A percentile compares a stretch with the other conserved stretches of the same genome.
Evolutionary conservation across 148 eudicot genomes (phyloP).

Genomic region (Heliamphora exappendiculata): DNA sequence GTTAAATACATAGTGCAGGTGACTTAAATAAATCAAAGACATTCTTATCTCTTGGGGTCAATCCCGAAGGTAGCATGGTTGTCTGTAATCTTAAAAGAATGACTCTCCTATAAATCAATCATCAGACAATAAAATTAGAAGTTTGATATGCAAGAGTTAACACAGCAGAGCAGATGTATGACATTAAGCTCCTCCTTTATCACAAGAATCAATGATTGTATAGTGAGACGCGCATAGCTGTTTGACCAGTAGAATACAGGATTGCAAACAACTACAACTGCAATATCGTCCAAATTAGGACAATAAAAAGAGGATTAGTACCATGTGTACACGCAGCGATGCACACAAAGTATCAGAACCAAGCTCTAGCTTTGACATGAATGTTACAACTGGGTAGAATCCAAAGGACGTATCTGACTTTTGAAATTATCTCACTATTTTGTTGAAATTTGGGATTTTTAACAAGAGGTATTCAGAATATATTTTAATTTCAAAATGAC

Average conservation of each 20-base stretch:
- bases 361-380: background rate
- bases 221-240: background rate
- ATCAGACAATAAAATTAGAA: slow-evolving; percentile 26
- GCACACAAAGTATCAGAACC: background rate
- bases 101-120: slow-evolving; percentile 26
- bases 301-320: background rate
- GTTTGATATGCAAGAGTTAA: slow-evolving; percentile 10
- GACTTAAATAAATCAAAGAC: slow-evolving; percentile 14
- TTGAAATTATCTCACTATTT: background rate
- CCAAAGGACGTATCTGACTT: background rate
- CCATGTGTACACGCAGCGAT: background rate
- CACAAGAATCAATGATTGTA: background rate
- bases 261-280: background rate
- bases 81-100: slow-evolving; percentile 27
- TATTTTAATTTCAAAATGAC: background rate
- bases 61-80: slow-evolving; percentile 24
- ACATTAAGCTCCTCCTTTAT: background rate
- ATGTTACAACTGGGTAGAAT: no score
- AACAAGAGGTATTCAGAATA: background rate
- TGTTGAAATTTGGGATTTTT: background rate
- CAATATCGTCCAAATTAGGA: background rate
- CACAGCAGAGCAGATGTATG: slow-evolving; percentile 3
- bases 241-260: background rate
- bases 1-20: background rate
- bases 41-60: slow-evolving; percentile 34